Conservation (phyloP, 75 land plant species). For the Sequoia sempervirens region DNA sequence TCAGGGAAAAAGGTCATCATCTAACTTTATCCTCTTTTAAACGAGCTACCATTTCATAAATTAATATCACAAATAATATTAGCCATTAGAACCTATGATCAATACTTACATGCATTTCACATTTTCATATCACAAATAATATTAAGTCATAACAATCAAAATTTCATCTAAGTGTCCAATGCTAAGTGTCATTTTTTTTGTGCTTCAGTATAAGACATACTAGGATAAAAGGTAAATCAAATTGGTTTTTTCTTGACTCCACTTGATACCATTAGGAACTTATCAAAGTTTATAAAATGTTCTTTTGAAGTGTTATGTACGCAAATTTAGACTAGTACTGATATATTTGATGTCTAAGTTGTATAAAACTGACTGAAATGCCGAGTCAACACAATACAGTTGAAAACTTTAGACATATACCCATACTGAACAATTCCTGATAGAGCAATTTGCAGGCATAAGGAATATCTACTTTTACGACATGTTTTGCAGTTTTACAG, state of each 20-base stretch:
- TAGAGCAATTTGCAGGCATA: conserved; percentile 85
- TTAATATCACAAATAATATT: neutral
- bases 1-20: neutral
- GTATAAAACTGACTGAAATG: neutral
- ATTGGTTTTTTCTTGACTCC: neutral
- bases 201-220: neutral
- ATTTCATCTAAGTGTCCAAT: neutral
- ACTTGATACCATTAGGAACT: neutral
- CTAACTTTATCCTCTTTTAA: neutral
- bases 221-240: neutral
- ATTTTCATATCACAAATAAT: neutral
- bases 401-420: conserved; percentile 60
- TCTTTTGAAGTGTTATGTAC: neutral
- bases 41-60: neutral
- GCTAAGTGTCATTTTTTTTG: neutral
- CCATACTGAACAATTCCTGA: conserved; percentile 93
- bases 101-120: neutral
- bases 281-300: neutral
- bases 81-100: neutral
- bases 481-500: conserved; percentile 55
- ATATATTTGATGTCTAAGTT: neutral
- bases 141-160: neutral
- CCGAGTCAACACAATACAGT: conserved; percentile 40
- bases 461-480: conserved; percentile 62
- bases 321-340: neutral